Base-by-base conservation (phyloP, 768 basidiomycete genomes). In the Leccinum fibrillosum region DNA sequence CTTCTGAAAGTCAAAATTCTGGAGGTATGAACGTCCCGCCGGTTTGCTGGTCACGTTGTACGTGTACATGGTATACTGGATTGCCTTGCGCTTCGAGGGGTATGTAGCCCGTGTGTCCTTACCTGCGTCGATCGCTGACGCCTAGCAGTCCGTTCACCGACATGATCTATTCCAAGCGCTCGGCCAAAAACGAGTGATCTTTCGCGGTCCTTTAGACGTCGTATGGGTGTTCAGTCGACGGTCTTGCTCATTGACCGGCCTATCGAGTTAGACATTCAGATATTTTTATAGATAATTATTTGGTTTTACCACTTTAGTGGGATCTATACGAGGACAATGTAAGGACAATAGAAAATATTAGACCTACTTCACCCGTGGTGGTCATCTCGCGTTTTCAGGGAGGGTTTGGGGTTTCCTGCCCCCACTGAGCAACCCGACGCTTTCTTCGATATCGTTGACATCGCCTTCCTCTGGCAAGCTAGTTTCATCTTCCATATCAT, bases 81-180 rank as follows among this genome's bases (percentile, higher is more conserved):
- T 96, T 57, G 96, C 96, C 3, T 79, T 98, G 51, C 81, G 80
- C 26, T 98, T 82, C 69, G 97, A 99, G 77, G 94, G 94, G 92
- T 96, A 68, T 48, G 90, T 78, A 6, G 17, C 54, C 2, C 0
- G 2, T 23, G 8, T 28, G n/a, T 5, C 26, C 21, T 48, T 39
- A 42, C 37, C 48, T 13, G n/a, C 5, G 48, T 3, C 5, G 5
- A 45, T 51, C 10, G 51, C 57, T 60, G 26, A 64, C 55, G 0
- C 49, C 21, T 1, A 44, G 5, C 44, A 88, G 86, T 13, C 89
- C 89, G 0, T 91, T 91, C 76, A 92, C 89, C 32, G 83, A 86
- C 72, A 89, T 85, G 86, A 92, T 92, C 58, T 92, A 92, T 69
- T 76, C 84, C 34, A 83, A 79, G 52, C 83, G 85, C 21, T 53